Evolutionary conservation across 2,329 filamentous ascomycete species (phyloP).

Genomic region (Exophiala dermatitidis): DNA sequence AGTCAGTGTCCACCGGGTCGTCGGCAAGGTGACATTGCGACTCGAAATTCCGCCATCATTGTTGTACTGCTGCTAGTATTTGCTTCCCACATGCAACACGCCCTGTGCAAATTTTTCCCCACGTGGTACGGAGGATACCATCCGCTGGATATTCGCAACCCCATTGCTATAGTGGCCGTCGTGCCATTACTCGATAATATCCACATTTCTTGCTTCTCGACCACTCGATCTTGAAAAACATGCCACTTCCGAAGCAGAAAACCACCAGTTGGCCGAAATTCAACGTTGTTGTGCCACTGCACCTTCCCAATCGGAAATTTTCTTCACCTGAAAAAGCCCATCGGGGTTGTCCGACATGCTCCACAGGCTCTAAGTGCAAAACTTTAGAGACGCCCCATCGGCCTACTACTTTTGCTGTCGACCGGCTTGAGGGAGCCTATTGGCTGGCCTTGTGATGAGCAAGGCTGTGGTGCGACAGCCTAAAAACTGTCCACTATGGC

Average conservation of each 20-base stretch:
- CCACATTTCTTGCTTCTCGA: slow-evolving; percentile 9
- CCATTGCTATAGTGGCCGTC: neutral
- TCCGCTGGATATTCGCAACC: slow-evolving; percentile 5
- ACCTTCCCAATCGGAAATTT: no score
- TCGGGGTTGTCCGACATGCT: neutral
- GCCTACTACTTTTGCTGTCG: no score
- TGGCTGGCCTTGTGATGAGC: no score
- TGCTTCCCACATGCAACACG: neutral
- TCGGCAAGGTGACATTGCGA: slow-evolving; percentile 18
- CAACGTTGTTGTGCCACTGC: slow-evolving; percentile 1
- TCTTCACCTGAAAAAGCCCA: neutral
- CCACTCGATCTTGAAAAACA: neutral
- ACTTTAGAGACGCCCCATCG: no score
- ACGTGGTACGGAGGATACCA: slow-evolving; percentile 9
- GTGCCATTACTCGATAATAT: slow-evolving; percentile 22
- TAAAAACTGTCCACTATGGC: neutral
- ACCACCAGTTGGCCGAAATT: neutral
- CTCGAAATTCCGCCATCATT: slow-evolving; percentile 12
- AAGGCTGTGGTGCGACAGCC: no score
- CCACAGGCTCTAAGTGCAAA: neutral
- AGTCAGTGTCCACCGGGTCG: neutral
- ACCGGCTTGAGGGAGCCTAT: no score
- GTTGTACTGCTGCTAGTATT: no score
- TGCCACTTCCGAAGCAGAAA: neutral
- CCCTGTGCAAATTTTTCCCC: slow-evolving; percentile 12